Conservation (phyloP, 2,329 filamentous ascomycete genomes). For the Trematosphaeria pertusa region DNA sequence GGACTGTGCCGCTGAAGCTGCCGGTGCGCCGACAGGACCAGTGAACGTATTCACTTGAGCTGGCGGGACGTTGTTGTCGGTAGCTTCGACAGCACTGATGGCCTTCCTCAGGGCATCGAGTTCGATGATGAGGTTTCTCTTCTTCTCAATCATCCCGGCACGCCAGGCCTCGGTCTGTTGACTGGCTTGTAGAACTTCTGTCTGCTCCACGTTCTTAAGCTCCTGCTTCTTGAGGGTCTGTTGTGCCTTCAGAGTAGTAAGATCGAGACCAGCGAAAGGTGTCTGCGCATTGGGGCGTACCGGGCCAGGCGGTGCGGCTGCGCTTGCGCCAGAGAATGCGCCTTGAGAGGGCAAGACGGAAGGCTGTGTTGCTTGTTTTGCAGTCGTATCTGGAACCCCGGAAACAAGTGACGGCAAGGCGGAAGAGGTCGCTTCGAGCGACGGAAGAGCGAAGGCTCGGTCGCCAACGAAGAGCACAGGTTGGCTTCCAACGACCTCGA, state of each 20-base stretch:
- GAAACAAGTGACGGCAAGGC: conserved; percentile 16
- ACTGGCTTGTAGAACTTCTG: conserved; percentile 42
- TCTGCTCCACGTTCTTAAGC: conserved; percentile 45
- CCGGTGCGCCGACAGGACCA: conserved; percentile 10
- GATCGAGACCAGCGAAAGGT: conserved; percentile 31
- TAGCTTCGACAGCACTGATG: conserved; percentile 35
- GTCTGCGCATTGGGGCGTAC: conserved; percentile 28
- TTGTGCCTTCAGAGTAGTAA: conserved; percentile 34
- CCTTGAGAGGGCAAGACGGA: conserved; percentile 18
- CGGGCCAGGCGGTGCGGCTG: conserved; percentile 22
- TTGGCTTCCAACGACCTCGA: conserved; percentile 41
- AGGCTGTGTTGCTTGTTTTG: conserved; percentile 21
- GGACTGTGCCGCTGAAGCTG: conserved; percentile 15
- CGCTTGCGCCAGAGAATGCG: conserved; percentile 15
- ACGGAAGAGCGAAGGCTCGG: conserved; percentile 39
- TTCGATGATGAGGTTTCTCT: conserved; percentile 44
- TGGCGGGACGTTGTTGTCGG: conserved; percentile 17
- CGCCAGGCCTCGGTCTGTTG: conserved; percentile 44
- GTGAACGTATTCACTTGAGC: conserved; percentile 17
- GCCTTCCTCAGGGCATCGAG: conserved; percentile 45
- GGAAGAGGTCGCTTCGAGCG: conserved; percentile 26
- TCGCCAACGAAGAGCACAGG: conserved; percentile 41
- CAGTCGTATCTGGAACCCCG: conserved; percentile 16
- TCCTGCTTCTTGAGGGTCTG: conserved; percentile 42
- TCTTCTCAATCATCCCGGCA: conserved; percentile 42